Base-by-base conservation (phyloP, 768 basidiomycete genomes). In the Fomitopsis serialis region DNA sequence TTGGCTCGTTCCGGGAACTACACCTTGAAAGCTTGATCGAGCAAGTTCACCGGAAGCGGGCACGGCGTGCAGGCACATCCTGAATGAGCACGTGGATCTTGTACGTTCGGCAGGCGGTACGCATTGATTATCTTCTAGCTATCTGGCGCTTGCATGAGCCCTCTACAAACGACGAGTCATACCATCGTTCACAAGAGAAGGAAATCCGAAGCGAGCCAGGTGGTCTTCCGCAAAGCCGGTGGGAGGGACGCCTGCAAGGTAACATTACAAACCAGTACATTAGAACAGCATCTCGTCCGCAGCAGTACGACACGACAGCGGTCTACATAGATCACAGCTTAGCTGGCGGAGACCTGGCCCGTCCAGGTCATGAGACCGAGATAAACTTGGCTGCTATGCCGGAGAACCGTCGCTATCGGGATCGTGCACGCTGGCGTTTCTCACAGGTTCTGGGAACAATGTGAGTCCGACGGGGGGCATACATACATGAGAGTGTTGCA, bases 321-420 rank as follows among this genome's bases (percentile, higher is more conserved):
- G 42, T 51, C 50, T 51, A 51, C 13, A 42, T 51, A 43, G 35
- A 51, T 29, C 22, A 27, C 21, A 48, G 34, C 34, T 27, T 36
- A 34, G 34, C 34, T 27, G 40, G 50, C 23, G 42, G 24, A 23
- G 37, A 25, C 50, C 19, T 36, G 10, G 35, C 22, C 40, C 34
- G 5, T 8, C 29, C 10, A 34, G 25, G 25, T 47, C 52, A 47
- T 42, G 40, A 24, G 45, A 32, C n/a, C 15, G 37, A 19, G 4
- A n/a, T 52, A 52, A 19, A 27, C 19, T 32, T 49, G 34, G 11
- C 24, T 50, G 48, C 55, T 59, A 71, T 45, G 65, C 63, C 61
- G 71, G 77, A 50, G 79, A 79, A 59, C 67, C 71, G 40, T 88
- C 87, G 59, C 81, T 85, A 72, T 85, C 86, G 61, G 77, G 82